A percentile compares a stretch with the other conserved stretches of the same genome.
Evolutionary conservation across 2,329 filamentous ascomycete species (phyloP).

Genomic region (Graphilbum sp.): DNA sequence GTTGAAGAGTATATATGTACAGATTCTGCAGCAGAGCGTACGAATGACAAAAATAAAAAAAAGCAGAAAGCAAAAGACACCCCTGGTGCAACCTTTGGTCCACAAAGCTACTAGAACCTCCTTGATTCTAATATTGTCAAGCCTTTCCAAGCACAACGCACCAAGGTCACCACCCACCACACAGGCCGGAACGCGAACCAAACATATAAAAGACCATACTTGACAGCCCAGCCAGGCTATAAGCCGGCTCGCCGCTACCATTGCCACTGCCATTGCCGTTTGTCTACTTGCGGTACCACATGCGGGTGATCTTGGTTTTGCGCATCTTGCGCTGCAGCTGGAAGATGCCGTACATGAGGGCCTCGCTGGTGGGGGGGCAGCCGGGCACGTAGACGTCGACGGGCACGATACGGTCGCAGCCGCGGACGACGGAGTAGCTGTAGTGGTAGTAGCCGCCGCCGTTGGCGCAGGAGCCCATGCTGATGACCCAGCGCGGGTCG

Average conservation of each 20-base stretch:
- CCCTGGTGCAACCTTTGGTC: no score
- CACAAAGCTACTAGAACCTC: no score
- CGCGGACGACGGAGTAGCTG: constrained; percentile 49
- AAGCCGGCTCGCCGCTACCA: neutral
- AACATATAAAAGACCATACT: no score
- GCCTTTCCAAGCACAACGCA: no score
- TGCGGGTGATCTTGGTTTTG: constrained; percentile 25
- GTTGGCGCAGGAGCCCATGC: constrained; percentile 57
- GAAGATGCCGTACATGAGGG: constrained; percentile 40
- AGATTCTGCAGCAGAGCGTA: neutral
- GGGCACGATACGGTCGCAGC: constrained; percentile 48
- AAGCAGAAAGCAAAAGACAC: no score
- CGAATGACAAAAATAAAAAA: neutral
- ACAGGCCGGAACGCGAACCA: no score
- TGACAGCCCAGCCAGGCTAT: no score
- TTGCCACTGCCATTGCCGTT: neutral
- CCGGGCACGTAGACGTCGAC: constrained; percentile 55
- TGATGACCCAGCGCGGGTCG: constrained; percentile 68
- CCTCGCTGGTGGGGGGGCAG: constrained; percentile 34
- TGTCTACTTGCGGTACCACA: constrained; percentile 33
- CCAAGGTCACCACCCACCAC: no score
- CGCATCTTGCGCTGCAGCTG: constrained; percentile 57
- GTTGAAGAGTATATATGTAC: no score
- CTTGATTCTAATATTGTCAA: no score
- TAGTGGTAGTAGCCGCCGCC: constrained; percentile 62